These are phyloP conservation scores for Leccinum pachyderme DNA, from an alignment of 1,284 basidiomycete species.

Conservation along the genomic window DNA sequence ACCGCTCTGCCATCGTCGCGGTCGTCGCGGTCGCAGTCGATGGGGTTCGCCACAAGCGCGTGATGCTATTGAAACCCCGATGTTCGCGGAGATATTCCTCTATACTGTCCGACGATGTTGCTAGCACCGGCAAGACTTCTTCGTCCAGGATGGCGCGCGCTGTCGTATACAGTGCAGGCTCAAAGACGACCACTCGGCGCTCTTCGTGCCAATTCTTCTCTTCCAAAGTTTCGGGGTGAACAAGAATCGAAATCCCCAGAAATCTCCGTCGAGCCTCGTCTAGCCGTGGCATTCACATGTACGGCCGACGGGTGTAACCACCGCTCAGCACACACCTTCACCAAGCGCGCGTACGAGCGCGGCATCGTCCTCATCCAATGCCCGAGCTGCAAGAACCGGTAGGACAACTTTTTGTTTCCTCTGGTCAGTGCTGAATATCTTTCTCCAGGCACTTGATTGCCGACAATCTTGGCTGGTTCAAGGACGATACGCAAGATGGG, in stretches of 20 bases:
- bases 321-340: slow-evolving; percentile 88
- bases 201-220: slow-evolving; percentile 20
- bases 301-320: slow-evolving; percentile 76
- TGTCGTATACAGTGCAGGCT: background rate
- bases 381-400: slow-evolving; percentile 88
- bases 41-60: slow-evolving; percentile 30
- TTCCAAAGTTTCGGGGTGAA: background rate
- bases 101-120: too few relatives aligned
- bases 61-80: slow-evolving; percentile 24
- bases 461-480: slow-evolving; percentile 93
- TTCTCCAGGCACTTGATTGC: slow-evolving; percentile 76
- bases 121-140: slow-evolving; percentile 14
- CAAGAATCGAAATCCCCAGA: background rate
- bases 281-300: slow-evolving; percentile 87
- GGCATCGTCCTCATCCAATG: slow-evolving; percentile 94
- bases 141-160: slow-evolving; percentile 13
- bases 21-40: slow-evolving; percentile 15
- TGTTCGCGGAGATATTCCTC: slow-evolving; percentile 13
- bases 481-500: slow-evolving; percentile 72
- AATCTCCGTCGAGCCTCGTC: slow-evolving; percentile 45
- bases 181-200: background rate
- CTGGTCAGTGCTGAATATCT: slow-evolving; percentile 1
- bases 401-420: slow-evolving; percentile 25
- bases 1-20: slow-evolving; percentile 29
- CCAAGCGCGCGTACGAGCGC: slow-evolving; percentile 78